Base-by-base conservation (phyloP, 108 stramenopile genomes). In the Pseudonitzschia multiseries region DNA sequence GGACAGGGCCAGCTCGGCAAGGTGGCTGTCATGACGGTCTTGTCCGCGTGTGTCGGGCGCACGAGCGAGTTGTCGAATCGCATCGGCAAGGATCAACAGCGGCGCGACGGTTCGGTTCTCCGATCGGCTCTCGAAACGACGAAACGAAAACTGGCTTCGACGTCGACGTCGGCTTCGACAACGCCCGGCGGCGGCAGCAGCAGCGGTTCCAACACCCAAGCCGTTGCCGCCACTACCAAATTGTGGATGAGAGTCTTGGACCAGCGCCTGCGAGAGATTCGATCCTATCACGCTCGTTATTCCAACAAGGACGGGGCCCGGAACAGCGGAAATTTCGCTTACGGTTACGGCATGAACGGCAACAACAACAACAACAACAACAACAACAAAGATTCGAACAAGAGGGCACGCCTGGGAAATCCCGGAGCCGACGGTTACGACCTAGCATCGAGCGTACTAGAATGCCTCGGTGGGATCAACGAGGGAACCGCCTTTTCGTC, bases 361-460 rank as follows among this genome's bases (percentile, higher is more conserved):
- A 36, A 36, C 36, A 36, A 36, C n/a, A n/a, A n/a, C n/a, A 50
- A 31, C 66, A 64, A 74, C 64, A 53, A n/a, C 33, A 36, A 36
- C 6, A 2, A 6, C 4, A 36, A 36, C 36, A 36, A 36, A 62
- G 75, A 33, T 32, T 22, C 53, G 36, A 69, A 78, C 53, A 94
- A 91, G 57, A 82, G 87, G 32, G 73, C 63, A n/a, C 79, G 84
- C 71, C 51, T 84, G 15, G 90, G 90, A 29, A 80, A 88, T 79
- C 89, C 90, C 18, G 52, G 76, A 9, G 87, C 88, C 36, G 91
- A 95, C 81, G 94, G 94, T 44, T 95, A 89, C 60, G 94, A 95
- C 74, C 72, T 92, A 54, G 82, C 85, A 0, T 86, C 87, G 12
- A 57, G 81, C 20, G 41, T 91, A 20, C 36, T 67, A 20, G 76